Evolutionary conservation across 306 rosid species (phyloP), one percentile per base, ranked within the genome.

Genomic region (Prinsepia uniflora): DNA sequence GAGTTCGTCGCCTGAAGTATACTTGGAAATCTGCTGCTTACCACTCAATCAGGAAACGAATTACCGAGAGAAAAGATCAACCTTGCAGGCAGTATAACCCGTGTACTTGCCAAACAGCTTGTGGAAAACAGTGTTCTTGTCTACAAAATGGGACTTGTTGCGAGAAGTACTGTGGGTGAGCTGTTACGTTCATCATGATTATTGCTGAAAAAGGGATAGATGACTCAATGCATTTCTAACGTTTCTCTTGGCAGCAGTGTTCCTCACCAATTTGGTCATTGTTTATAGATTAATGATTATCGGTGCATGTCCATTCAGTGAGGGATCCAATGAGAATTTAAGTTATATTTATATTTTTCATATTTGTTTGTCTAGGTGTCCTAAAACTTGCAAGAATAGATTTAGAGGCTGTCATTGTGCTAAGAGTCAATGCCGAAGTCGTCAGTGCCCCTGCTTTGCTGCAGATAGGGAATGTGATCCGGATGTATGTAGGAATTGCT

Each of bases 381-480:
- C 96, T 13, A 95, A 95, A 89, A 87, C 84, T 73, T 91, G 97
- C 86, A 94, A 94, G 81, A 91, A 94, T 74, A 87, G 90, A 75
- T 94, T 91, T 76, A 89, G 99, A 80, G 99, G 97, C 50, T 89
- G 99, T 68, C 99, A 94, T 72, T 89, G 99, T 82, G 99, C 99
- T 10, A 94, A 94, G 83, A 94, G 99, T 87, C 99, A 91, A 84
- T 94, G 97, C 72, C 87, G 97, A 73, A 91, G 99, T 71, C 92
- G 96, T 75, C 97, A 94, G 64, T 91, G 99, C 68, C 98, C 98
- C 36, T 94, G 97, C 81, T 94, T 94, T 90, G 98, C 98, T 77
- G 98, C 98, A 19, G 98, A 94, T 76, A 87, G 98, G 81, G 98
- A 94, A 78, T 94, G 98, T 36, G 98, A 94, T 78, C 97, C 98